Evolutionary conservation across 257 asterid genomes (phyloP).

Genomic region (Asclepias syriaca): DNA sequence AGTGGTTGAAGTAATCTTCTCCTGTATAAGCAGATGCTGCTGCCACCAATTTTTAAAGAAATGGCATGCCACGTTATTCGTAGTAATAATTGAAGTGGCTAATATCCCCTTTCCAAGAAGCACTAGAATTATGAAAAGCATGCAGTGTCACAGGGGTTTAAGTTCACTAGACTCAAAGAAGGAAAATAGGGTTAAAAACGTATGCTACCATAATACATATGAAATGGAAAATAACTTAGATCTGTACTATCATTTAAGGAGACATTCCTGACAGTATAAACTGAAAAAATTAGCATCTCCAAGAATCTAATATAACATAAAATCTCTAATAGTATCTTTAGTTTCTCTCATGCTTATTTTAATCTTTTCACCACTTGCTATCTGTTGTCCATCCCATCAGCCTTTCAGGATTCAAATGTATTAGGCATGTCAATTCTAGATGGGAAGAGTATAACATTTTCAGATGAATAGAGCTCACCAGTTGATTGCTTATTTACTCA

Average conservation of each 20-base stretch:
- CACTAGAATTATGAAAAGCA: background rate
- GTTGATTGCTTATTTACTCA: background rate
- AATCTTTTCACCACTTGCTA: background rate
- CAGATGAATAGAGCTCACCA: background rate
- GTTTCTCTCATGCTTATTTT: background rate
- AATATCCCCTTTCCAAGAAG: background rate
- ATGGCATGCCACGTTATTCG: slow-evolving; percentile 4
- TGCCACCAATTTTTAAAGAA: background rate
- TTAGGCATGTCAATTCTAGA: background rate
- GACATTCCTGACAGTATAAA: background rate
- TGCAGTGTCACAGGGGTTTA: background rate
- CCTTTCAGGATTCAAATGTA: background rate
- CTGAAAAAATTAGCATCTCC: background rate
- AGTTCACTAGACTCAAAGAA: background rate
- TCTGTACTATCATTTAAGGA: background rate
- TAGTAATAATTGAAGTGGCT: background rate
- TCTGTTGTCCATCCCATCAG: background rate
- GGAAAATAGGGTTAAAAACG: background rate
- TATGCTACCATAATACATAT: background rate
- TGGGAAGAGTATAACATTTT: too few relatives aligned
- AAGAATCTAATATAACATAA: background rate
- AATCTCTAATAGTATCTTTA: background rate
- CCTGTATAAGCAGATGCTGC: background rate
- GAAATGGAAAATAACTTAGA: background rate
- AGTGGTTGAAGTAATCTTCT: background rate